Evolutionary conservation across 1,284 basidiomycete genomes (phyloP), one percentile per base, ranked within the genome.

Genomic region (Leucoagaricus sp.): DNA sequence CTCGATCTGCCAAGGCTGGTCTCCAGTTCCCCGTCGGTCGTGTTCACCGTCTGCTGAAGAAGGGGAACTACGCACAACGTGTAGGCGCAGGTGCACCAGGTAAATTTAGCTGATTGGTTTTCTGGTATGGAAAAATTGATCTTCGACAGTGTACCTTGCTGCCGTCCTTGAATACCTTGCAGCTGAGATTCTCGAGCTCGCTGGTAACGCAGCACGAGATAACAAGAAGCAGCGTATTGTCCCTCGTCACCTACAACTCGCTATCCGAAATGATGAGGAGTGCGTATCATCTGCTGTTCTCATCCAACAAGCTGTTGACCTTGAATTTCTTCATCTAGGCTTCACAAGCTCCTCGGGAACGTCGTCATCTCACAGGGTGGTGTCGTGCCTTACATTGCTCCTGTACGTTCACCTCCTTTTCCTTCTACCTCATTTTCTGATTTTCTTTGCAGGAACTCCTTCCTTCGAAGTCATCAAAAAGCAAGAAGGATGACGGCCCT

Each of bases 11-110:
- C 66, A 94, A 93, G 77, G 83, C 83, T 63, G 90, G 89, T 65
- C 84, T 93, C 62, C 90, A 91, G 75, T 89, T 93, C 85, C 91
- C 91, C 5, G 92, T 94, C 72, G 91, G 92, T 83, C 91, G 92
- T 89, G 89, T 94, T 72, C 92, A 94, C 78, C 88, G 92, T 85
- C 86, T 92, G 62, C 75, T 94, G 64, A 92, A 93, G 84, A 86
- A 85, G 76, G 91, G 91, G 64, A 93, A 93, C 83, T 93, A 93
- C 72, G 89, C 88, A 45, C 85, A 88, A 69, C 87, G 88, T 70
- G 82, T 91, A 60, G 88, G 89, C 76, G 86, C 86, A 63, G 87
- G 87, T 72, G 87, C 91, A 69, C 90, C 85, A 68, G 90, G 85
- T 89, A 69, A 65, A 84, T 66, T 7, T 33, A 28, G 4, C 4